Evolutionary conservation across 116 monocot genomes (phyloP).

Genomic region (Iris pallida): DNA sequence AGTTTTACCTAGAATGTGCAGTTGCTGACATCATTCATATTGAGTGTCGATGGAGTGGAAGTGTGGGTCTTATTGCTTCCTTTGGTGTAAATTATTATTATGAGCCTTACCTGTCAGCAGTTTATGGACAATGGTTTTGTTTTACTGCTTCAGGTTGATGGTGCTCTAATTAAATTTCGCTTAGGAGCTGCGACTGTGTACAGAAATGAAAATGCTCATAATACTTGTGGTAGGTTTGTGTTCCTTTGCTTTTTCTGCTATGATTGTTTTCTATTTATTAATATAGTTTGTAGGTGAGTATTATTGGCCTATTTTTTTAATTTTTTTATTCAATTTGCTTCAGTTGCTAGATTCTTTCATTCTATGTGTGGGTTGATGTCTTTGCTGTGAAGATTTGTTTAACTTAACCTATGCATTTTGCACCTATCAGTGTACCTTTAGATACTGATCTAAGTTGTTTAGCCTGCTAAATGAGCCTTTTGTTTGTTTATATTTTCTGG

Average conservation of each 20-base stretch:
- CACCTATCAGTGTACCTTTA: no score
- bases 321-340: no score
- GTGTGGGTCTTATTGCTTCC: constrained; percentile 25
- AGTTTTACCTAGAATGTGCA: constrained; percentile 19
- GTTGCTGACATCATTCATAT: constrained; percentile 33
- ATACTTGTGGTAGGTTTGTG: constrained; percentile 1
- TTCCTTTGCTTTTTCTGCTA: neutral
- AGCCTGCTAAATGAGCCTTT: no score
- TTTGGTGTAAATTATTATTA: neutral
- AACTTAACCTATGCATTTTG: no score
- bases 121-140: constrained; percentile 2
- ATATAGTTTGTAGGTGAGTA: no score
- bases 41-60: constrained; percentile 26
- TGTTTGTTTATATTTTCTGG: no score
- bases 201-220: constrained; percentile 9
- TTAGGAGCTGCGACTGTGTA: constrained; percentile 12
- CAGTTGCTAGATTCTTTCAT: no score
- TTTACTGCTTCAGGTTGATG: constrained; percentile 27
- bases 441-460: no score
- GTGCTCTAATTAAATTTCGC: constrained; percentile 28
- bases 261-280: no score
- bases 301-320: no score
- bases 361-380: no score
- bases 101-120: neutral
- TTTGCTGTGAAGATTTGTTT: no score